phyloP scores from a whole-genome alignment of 257 asterid genomes.

The Gardenia jasminoides region DNA sequence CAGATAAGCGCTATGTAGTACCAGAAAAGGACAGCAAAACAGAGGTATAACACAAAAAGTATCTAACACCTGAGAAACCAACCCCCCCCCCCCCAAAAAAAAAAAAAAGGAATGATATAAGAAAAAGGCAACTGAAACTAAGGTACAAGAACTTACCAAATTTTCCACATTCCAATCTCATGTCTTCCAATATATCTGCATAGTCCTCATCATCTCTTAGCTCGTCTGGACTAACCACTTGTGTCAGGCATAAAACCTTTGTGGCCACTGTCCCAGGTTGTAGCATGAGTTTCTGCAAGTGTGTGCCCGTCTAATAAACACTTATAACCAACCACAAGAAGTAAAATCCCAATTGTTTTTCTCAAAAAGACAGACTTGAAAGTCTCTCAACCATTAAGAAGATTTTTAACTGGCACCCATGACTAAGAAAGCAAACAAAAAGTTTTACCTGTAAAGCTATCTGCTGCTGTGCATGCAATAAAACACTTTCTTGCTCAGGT shows the following conservation, averaged over 20 bases:
- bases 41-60: constrained; percentile 25
- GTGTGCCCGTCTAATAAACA: constrained; percentile 4
- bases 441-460: constrained; percentile 76
- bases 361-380: background rate
- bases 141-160: constrained; percentile 33
- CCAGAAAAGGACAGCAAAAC: constrained; percentile 32
- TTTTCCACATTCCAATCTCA: constrained; percentile 85
- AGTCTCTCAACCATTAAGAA: no score
- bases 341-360: background rate
- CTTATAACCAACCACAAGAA: background rate
- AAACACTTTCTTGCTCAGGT: constrained; percentile 92
- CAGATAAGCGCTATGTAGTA: constrained; percentile 22
- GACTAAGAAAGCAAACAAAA: background rate
- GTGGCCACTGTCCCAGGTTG: constrained; percentile 61
- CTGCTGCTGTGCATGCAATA: constrained; percentile 94
- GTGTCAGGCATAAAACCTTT: constrained; percentile 79
- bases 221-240: constrained; percentile 67
- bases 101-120: no score
- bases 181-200: constrained; percentile 83
- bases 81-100: no score
- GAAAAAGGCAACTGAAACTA: no score
- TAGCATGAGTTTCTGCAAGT: constrained; percentile 67
- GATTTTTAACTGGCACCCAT: background rate
- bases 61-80: background rate
- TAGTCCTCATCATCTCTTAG: constrained; percentile 79